phyloP scores from a whole-genome alignment of 2,329 filamentous ascomycete genomes.

The Rugonectria rugulosa region DNA sequence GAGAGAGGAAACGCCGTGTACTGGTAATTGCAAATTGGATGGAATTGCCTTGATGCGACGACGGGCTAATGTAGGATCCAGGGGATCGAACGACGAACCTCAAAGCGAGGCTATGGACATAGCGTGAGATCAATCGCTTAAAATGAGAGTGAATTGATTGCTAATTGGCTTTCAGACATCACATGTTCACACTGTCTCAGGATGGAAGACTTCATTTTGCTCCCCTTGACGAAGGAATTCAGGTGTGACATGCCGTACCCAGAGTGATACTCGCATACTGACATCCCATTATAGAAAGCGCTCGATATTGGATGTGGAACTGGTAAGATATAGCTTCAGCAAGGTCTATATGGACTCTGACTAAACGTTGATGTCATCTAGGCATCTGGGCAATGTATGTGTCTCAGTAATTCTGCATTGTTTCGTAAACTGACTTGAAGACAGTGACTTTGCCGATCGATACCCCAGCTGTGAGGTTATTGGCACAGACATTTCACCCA shows the following conservation, averaged over 20 bases:
- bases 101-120: conserved; percentile 45
- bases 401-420: neutral
- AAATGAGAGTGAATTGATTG: neutral
- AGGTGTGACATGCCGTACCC: neutral
- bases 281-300: conserved; percentile 6
- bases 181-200: conserved; percentile 60
- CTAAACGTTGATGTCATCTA: neutral
- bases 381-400: conserved; percentile 25
- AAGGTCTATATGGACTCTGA: neutral
- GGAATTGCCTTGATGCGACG: too few species aligned
- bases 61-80: neutral
- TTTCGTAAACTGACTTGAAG: conserved; percentile 28
- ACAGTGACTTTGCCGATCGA: conserved; percentile 56
- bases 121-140: conserved; percentile 20
- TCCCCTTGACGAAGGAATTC: conserved; percentile 5
- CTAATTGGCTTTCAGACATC: conserved; percentile 14
- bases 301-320: conserved; percentile 23
- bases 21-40: neutral
- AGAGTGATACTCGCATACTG: neutral
- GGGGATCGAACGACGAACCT: conserved; percentile 40
- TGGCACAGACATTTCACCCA: conserved; percentile 65
- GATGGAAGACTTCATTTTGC: conserved; percentile 36
- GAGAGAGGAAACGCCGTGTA: neutral
- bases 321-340: conserved; percentile 4
- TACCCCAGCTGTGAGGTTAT: conserved; percentile 55